phyloP scores from a whole-genome alignment of 768 basidiomycete genomes.

The Phylloporus rhodoxanthus region DNA sequence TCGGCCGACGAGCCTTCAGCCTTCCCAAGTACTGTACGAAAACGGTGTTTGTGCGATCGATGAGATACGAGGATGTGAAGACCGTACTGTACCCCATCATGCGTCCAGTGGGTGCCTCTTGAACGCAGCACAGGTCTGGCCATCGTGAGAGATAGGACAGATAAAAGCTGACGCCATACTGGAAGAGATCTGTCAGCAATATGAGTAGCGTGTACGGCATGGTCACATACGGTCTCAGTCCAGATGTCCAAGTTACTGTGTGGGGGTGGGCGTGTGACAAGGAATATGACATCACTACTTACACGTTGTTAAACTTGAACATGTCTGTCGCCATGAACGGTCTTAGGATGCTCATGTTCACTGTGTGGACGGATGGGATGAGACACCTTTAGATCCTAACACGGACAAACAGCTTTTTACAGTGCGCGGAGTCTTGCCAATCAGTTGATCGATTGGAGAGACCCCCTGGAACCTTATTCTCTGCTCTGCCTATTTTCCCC shows the following conservation, averaged over 20 bases:
- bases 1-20: conserved; percentile 73
- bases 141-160: conserved; percentile 82
- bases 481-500: conserved; percentile 19
- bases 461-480: conserved; percentile 29
- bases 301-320: conserved; percentile 92
- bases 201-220: not conserved
- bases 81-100: conserved; percentile 90
- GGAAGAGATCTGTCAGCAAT: conserved; percentile 1
- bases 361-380: not conserved
- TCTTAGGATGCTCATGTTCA: conserved; percentile 77
- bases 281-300: conserved; percentile 20
- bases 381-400: conserved; percentile 26
- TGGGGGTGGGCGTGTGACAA: conserved; percentile 5
- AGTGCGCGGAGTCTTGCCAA: conserved; percentile 28
- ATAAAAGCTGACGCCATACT: conserved; percentile 90
- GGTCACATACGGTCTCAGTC: conserved; percentile 86
- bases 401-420: conserved; percentile 19
- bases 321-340: conserved; percentile 87
- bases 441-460: not conserved
- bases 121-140: conserved; percentile 85
- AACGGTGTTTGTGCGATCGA: conserved; percentile 3
- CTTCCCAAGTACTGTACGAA: conserved; percentile 77
- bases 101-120: conserved; percentile 73
- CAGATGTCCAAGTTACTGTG: conserved; percentile 87
- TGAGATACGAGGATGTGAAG: conserved; percentile 3